Evolutionary conservation across 2,329 filamentous ascomycete genomes (phyloP), one percentile per base, ranked within the genome.

Genomic region (Colletotrichum truncatum): DNA sequence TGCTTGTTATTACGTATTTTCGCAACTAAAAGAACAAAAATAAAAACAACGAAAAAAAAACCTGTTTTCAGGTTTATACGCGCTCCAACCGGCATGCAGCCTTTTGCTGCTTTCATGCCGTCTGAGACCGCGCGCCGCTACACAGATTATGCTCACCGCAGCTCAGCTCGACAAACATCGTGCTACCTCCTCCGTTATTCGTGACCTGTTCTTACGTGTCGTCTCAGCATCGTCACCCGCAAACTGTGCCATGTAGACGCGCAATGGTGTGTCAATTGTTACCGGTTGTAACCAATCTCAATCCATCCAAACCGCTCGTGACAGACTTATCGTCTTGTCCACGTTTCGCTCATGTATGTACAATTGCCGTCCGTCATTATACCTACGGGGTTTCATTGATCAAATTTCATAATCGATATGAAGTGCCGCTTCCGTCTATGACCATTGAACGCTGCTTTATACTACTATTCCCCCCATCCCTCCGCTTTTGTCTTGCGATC

Each of bases 321-420:
- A 21, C 32, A 14, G 34, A 14, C 52, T 38, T n/a, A 14, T 18
- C n/a, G 34, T 32, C 57, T 38, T 21, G 26, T 32, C 30, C 55
- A 46, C 18, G 46, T 23, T 41, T 23, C 41, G 36, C 23, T 30
- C 28, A 34, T 62, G 57, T 62, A 65, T 65, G 57, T 65, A 62
- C 57, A 65, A 28, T 51, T 65, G 49, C 41, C 36, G 14, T 21
- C 34, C 16, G 30, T 18, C 56, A 62, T 65, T 51, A 55, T 38
- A 49, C 26, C 43, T 43, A 14, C 32, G 39, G 34, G n/a, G n/a
- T n/a, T n/a, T 3, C 51, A 28, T 23, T 21, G 21, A 14, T 11
- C 43, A 36, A 21, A 38, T 32, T 49, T 55, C 49, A 6, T 18
- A 21, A n/a, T n/a, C 9, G 28, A 28, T 7, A 49, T 28, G 41